These are phyloP conservation scores for Diphasiastrum complanatum DNA, from an alignment of 83 land plant species.

Conservation along the genomic window DNA sequence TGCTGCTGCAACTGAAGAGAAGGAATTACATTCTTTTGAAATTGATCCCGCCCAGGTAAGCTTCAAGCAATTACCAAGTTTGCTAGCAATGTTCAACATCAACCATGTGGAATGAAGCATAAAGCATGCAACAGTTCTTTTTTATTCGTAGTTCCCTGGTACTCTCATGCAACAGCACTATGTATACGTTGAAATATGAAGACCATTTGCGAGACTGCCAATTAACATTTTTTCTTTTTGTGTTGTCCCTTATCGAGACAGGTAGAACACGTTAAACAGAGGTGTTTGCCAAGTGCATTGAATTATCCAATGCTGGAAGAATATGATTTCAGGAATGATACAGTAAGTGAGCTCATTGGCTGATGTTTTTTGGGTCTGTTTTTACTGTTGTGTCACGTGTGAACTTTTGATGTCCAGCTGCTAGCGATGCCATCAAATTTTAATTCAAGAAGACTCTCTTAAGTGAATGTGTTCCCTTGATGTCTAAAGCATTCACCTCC, in stretches of 20 bases:
- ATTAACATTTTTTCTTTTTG: not conserved
- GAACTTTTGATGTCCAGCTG: too few species aligned
- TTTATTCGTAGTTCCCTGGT: too few species aligned
- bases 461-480: too few species aligned
- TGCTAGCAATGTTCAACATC: too few species aligned
- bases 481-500: too few species aligned
- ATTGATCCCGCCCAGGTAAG: conserved; percentile 95
- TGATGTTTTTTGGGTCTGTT: not conserved
- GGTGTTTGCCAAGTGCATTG: conserved; percentile 90
- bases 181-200: conserved; percentile 1
- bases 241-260: conserved; percentile 21
- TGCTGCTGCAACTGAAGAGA: conserved; percentile 81
- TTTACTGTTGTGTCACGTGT: too few species aligned
- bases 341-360: conserved; percentile 39
- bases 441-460: too few species aligned
- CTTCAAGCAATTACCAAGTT: too few species aligned
- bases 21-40: conserved; percentile 88
- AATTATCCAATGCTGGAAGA: conserved; percentile 98
- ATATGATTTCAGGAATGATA: conserved; percentile 97
- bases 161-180: not conserved
- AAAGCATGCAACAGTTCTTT: too few species aligned
- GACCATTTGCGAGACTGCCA: not conserved
- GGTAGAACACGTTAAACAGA: conserved; percentile 98
- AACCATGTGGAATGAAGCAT: too few species aligned
- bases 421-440: too few species aligned